phyloP scores from a whole-genome alignment of 1,284 basidiomycete species.

The Trichosporon asahii region DNA sequence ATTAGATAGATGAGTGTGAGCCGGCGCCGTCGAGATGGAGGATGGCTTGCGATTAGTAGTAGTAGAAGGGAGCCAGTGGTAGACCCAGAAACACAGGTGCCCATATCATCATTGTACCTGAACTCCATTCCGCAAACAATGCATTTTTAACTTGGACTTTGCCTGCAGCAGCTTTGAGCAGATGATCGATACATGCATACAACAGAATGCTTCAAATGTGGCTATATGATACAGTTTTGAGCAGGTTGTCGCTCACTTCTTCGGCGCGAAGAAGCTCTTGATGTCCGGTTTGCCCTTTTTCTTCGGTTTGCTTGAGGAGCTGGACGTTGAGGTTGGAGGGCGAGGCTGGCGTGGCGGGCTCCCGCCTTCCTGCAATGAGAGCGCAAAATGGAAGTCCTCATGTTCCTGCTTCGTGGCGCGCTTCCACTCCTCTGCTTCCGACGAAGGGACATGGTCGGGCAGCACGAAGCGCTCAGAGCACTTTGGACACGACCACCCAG shows the following conservation, averaged over 20 bases:
- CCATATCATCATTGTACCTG: slow-evolving; percentile 2
- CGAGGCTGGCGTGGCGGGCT: not conserved
- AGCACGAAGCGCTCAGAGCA: slow-evolving; percentile 26
- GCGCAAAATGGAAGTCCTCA: slow-evolving; percentile 79
- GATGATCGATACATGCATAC: not conserved
- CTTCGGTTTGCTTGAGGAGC: slow-evolving; percentile 22
- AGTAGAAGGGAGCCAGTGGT: not conserved
- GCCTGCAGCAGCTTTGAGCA: not conserved
- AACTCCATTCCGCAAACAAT: slow-evolving; percentile 6
- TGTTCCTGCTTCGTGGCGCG: slow-evolving; percentile 65
- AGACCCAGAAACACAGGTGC: not conserved
- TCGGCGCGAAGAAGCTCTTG: slow-evolving; percentile 66
- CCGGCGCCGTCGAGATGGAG: not conserved
- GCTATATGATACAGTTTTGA: not conserved
- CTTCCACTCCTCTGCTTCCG: slow-evolving; percentile 23
- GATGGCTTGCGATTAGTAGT: not conserved
- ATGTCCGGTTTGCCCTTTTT: slow-evolving; percentile 56
- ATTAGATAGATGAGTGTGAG: not conserved
- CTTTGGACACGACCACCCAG: slow-evolving; percentile 25
- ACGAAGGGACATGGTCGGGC: slow-evolving; percentile 12
- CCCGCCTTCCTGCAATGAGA: slow-evolving; percentile 58
- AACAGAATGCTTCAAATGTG: not conserved
- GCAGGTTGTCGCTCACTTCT: slow-evolving; percentile 16
- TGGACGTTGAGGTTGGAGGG: not conserved
- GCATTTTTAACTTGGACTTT: slow-evolving; percentile 4